Evolutionary conservation across 176 grass and related monocot genomes (phyloP), one percentile per base, ranked within the genome.

Genomic region (Juncus inflexus): DNA sequence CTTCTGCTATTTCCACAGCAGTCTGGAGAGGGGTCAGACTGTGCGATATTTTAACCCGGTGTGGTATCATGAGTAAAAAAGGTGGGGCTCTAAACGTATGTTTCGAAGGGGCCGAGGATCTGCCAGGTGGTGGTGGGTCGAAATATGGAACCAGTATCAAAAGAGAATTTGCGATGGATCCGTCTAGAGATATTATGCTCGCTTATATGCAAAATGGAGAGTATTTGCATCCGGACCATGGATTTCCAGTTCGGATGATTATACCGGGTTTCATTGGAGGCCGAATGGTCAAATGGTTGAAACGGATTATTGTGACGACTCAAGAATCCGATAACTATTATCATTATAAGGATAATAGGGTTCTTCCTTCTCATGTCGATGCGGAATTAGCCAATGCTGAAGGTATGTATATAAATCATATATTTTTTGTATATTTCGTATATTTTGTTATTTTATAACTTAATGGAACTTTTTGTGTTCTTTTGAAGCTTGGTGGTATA

Each of bases 261-360:
- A 87, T 95, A 66, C 91, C 91, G 0, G 95, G 95, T 0, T 94
- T 83, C 76, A 99, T 90, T 60, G 95, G 95, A 52, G 95, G 89
- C 3, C 86, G 95, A 56, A 99, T 99, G 95, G 95, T 99, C 0
- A 99, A 99, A 58, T 99, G 95, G 95, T 74, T 99, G 50, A 87
- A 80, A 72, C 71, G 95, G 19, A 87, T 99, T 66, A 13, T 94
- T 54, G 95, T 99, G 6, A 76, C 89, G 9, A 51, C 95, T 5
- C 57, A 85, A 7, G 83, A 99, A 77, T 99, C 86, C 4, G 72
- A 87, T 13, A 87, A 63, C 61, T 87, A 99, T 74, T 99, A 99
- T 79, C 95, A 99, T 57, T 90, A 80, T 77, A 74, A 60, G 80
- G 95, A 99, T 67, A 99, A 99, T 73, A 73, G 95, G 7, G 95